Conservation (phyloP, 495 filamentous ascomycete species). For the Hyphodiscus hymeniophilus region DNA sequence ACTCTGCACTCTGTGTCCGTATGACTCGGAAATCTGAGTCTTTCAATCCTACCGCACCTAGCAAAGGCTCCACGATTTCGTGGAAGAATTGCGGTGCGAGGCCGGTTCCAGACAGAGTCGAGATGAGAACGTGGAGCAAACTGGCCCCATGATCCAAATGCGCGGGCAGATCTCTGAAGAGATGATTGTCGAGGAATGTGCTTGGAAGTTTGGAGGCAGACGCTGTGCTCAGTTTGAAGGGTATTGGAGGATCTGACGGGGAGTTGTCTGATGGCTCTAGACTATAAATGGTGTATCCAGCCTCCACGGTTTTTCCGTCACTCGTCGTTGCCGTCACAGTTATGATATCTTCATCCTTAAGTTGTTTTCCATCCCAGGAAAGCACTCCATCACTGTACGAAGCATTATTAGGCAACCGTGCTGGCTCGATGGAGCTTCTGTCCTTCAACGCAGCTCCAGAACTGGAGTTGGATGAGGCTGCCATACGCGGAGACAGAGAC, state of each 20-base stretch:
- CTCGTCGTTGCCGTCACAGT: slow-evolving; percentile 19
- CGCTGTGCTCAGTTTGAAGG: slow-evolving; percentile 25
- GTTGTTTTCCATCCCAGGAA: background rate
- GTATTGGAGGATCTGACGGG: background rate
- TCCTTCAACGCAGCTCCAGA: slow-evolving; percentile 3
- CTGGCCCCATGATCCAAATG: slow-evolving; percentile 24
- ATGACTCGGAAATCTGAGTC: slow-evolving; percentile 35
- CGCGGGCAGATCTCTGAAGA: slow-evolving; percentile 24
- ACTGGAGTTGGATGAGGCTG: background rate
- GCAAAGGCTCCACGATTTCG: slow-evolving; percentile 46
- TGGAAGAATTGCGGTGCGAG: slow-evolving; percentile 49
- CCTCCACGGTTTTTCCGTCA: slow-evolving; percentile 10
- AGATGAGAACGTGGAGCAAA: slow-evolving; percentile 59
- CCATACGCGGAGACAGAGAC: background rate
- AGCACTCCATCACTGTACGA: slow-evolving; percentile 8
- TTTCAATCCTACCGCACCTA: slow-evolving; percentile 35
- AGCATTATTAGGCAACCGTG: slow-evolving; percentile 3
- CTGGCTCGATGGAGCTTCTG: slow-evolving; percentile 4
- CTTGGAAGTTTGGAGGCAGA: slow-evolving; percentile 23
- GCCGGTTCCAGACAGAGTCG: slow-evolving; percentile 62
- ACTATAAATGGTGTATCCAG: slow-evolving; percentile 24
- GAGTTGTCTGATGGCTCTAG: slow-evolving; percentile 23
- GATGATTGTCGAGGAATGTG: slow-evolving; percentile 23
- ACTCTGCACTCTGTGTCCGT: slow-evolving; percentile 50
- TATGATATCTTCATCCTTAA: slow-evolving; percentile 29